Percentiles rank a stretch among this genome's conserved stretches.
Conservation (phyloP, 495 filamentous ascomycete species). For the Evernia prunastri region DNA sequence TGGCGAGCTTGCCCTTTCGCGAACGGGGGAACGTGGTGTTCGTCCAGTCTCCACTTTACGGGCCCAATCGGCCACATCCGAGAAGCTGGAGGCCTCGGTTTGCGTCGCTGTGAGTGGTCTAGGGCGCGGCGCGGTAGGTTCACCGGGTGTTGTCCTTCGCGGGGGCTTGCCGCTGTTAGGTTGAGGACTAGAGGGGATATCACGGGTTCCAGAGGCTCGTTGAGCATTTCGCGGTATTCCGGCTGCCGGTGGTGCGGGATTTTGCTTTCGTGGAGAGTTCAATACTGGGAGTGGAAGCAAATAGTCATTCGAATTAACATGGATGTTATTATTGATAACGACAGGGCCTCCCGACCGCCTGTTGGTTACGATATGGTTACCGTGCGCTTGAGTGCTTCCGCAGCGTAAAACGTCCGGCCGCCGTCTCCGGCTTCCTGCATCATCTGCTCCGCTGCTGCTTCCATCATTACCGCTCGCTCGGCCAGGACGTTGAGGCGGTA, state of each 20-base stretch:
- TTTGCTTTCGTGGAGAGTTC: neutral
- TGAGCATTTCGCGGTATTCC: neutral
- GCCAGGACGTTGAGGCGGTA: neutral
- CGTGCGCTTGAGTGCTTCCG: neutral
- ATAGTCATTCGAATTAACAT: neutral
- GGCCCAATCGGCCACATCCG: neutral
- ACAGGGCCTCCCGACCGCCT: neutral
- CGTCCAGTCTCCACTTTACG: neutral
- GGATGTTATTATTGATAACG: neutral
- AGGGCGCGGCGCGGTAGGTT: neutral
- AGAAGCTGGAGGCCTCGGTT: neutral
- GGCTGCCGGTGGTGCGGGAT: neutral
- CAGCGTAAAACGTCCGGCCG: neutral
- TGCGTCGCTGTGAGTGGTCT: neutral
- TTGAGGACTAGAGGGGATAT: neutral
- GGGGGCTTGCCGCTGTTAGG: neutral
- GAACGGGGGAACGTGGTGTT: neutral
- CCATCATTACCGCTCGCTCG: neutral
- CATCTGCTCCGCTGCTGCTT: neutral
- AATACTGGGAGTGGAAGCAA: neutral
- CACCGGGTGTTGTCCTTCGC: neutral
- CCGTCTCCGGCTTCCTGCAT: neutral
- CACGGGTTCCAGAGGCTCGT: neutral
- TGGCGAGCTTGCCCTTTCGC: neutral
- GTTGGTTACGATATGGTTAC: neutral